Evolutionary conservation across 495 filamentous ascomycete genomes (phyloP).

Genomic region (Filosporella fistucella): DNA sequence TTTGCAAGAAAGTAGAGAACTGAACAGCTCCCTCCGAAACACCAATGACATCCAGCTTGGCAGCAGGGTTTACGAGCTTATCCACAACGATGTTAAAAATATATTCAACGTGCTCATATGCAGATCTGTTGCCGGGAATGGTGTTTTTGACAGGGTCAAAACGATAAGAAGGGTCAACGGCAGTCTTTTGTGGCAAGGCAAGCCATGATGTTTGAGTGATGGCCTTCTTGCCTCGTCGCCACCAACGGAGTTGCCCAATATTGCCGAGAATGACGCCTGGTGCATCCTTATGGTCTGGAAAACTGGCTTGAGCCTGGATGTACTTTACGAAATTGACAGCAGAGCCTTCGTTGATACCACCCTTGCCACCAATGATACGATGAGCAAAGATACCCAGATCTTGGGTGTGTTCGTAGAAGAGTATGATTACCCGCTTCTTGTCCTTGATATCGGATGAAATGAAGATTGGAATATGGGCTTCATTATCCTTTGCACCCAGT

Average conservation of each 20-base stretch:
- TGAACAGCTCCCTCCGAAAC: constrained; percentile 50
- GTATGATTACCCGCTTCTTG: constrained; percentile 64
- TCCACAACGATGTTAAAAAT: constrained; percentile 60
- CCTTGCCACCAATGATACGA: constrained; percentile 50
- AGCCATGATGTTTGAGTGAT: constrained; percentile 51
- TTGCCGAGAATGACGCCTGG: constrained; percentile 67
- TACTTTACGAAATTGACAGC: constrained; percentile 54
- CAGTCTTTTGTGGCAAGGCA: constrained; percentile 47
- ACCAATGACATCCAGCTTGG: constrained; percentile 61
- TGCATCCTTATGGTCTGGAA: constrained; percentile 23
- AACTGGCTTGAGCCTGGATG: constrained; percentile 33
- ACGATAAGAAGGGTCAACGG: constrained; percentile 35
- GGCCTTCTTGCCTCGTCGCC: constrained; percentile 47
- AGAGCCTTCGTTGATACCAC: constrained; percentile 63
- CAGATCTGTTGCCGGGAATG: constrained; percentile 47
- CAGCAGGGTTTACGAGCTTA: constrained; percentile 33
- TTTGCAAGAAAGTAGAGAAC: constrained; percentile 47
- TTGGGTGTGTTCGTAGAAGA: constrained; percentile 66
- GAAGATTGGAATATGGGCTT: constrained; percentile 66
- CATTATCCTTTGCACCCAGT: constrained; percentile 29
- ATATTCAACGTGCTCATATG: constrained; percentile 51
- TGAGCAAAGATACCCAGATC: constrained; percentile 73
- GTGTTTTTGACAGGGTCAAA: constrained; percentile 45
- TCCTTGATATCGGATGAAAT: constrained; percentile 47
- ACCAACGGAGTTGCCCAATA: constrained; percentile 65